Evolutionary conservation across 2,329 filamentous ascomycete genomes (phyloP).

Genomic region (Paramyrothecium sp.): DNA sequence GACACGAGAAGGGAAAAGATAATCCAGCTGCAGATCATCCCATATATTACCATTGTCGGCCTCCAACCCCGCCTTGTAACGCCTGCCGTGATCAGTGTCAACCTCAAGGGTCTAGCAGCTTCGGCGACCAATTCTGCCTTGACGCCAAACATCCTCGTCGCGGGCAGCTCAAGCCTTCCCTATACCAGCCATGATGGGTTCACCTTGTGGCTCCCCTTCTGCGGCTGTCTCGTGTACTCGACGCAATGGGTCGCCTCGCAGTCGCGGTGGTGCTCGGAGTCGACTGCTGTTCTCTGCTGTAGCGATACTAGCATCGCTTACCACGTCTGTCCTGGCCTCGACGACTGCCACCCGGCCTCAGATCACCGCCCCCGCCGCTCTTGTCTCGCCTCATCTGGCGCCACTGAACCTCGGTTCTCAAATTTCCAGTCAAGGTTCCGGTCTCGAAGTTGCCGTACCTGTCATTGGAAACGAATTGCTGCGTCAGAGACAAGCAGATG

Average conservation of each 20-base stretch:
- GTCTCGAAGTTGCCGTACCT: no score
- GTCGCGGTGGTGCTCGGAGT: background rate
- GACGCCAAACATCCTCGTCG: no score
- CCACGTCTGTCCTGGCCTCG: slow-evolving; percentile 3
- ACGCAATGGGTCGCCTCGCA: background rate
- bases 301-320: slow-evolving; percentile 4
- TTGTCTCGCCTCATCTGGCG: background rate
- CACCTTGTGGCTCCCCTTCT: background rate
- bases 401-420: background rate
- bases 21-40: background rate
- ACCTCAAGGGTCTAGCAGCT: no score
- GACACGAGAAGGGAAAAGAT: background rate
- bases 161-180: no score
- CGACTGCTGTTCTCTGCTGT: slow-evolving; percentile 1
- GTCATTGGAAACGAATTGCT: no score
- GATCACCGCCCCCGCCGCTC: slow-evolving; percentile 1
- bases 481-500: no score
- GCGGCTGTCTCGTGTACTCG: background rate
- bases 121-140: no score
- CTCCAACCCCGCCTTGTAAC: background rate
- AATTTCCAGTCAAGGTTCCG: no score
- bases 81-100: no score
- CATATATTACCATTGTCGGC: background rate
- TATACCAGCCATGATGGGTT: background rate
- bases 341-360: slow-evolving; percentile 3